Evolutionary conservation across 129 eudicot species (phyloP).

Genomic region (Glebionis coronaria): DNA sequence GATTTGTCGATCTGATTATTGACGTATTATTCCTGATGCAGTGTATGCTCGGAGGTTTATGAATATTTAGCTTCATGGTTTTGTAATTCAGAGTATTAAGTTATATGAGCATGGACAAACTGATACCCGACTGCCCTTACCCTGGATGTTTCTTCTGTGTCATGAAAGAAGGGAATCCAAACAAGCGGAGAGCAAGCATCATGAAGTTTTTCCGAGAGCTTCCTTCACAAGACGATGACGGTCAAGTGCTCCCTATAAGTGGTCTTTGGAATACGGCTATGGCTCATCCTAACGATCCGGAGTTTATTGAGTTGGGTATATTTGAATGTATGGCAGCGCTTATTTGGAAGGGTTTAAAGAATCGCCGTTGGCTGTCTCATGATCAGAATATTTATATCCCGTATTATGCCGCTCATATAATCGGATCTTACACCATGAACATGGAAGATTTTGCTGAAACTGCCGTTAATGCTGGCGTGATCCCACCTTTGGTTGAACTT

Average conservation of each 20-base stretch:
- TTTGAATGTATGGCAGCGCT: slow-evolving; percentile 94
- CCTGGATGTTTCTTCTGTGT: slow-evolving; percentile 99
- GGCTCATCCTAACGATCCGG: slow-evolving; percentile 97
- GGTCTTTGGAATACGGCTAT: slow-evolving; percentile 99
- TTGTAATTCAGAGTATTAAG: slow-evolving; percentile 5
- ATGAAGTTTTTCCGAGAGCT: slow-evolving; percentile 88
- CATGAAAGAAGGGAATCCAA: slow-evolving; percentile 96
- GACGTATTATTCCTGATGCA: slow-evolving; percentile 17
- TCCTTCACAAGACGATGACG: slow-evolving; percentile 98
- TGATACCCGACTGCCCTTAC: slow-evolving; percentile 78
- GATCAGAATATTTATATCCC: slow-evolving; percentile 97
- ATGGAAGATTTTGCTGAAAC: slow-evolving; percentile 94
- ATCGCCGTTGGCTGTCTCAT: slow-evolving; percentile 92
- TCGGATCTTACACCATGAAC: slow-evolving; percentile 98
- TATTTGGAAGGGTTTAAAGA: slow-evolving; percentile 90
- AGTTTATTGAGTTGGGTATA: slow-evolving; percentile 89
- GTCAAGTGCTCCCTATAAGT: slow-evolving; percentile 97
- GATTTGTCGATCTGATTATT: slow-evolving; percentile 7
- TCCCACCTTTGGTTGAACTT: slow-evolving; percentile 93
- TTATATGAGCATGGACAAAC: slow-evolving; percentile 69
- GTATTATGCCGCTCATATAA: slow-evolving; percentile 95
- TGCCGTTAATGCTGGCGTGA: slow-evolving; percentile 82
- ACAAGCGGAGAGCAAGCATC: slow-evolving; percentile 86
- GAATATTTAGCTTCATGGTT: slow-evolving; percentile 27
- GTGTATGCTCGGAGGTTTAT: slow-evolving; percentile 19